Evolutionary conservation across 2,329 filamentous ascomycete species (phyloP).

Genomic region (Proliferodiscus dingleyae): DNA sequence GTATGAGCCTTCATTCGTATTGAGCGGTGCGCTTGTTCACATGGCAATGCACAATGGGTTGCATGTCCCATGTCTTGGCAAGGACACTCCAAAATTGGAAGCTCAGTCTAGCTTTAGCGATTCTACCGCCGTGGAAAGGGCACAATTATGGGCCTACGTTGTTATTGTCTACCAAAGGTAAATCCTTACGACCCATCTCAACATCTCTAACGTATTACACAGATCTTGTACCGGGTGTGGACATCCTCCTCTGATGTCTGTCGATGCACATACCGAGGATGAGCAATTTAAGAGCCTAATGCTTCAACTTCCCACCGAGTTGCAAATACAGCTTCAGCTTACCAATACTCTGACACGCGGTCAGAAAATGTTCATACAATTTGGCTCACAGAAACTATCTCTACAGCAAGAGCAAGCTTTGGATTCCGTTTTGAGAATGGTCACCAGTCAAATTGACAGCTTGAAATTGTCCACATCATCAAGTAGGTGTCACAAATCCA

Average conservation of each 20-base stretch:
- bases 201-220: not conserved
- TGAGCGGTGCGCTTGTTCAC: not conserved
- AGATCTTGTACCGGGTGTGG: not conserved
- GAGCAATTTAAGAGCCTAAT: not conserved
- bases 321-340: not conserved
- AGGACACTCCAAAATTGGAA: not conserved
- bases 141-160: conserved; percentile 1
- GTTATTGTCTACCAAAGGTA: conserved; percentile 2
- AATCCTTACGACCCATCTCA: not conserved
- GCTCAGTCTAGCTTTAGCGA: not conserved
- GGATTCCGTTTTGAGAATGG: not conserved
- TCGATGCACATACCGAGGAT: not conserved
- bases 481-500: not conserved
- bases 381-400: not conserved
- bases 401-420: not conserved
- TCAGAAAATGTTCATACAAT: not conserved
- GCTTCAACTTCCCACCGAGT: not conserved
- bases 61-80: not conserved
- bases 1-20: not conserved
- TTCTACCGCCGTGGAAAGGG: not conserved
- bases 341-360: not conserved
- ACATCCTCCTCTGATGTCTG: not conserved
- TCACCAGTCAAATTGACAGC: not conserved
- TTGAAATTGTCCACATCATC: not conserved
- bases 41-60: conserved; percentile 1